Evolutionary conservation across 2,329 filamentous ascomycete species (phyloP).

Genomic region (Claviceps purpurea): DNA sequence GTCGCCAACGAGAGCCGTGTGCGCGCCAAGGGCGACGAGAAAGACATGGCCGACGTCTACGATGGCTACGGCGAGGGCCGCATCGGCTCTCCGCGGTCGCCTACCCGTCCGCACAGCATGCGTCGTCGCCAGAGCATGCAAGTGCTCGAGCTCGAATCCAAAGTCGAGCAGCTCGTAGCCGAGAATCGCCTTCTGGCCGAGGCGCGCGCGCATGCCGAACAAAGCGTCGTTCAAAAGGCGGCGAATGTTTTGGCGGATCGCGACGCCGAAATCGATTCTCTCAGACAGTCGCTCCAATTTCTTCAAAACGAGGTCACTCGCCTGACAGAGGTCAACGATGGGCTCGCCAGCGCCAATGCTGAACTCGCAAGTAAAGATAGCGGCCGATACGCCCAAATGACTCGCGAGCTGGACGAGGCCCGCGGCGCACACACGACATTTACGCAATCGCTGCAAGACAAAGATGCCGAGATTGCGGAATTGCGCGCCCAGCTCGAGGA

Average conservation of each 20-base stretch:
- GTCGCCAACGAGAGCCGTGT: conserved; percentile 79
- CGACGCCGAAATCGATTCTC: conserved; percentile 72
- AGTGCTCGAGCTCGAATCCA: conserved; percentile 77
- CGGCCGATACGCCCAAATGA: conserved; percentile 52
- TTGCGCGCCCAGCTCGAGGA: conserved; percentile 66
- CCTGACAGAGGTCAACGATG: conserved; percentile 70
- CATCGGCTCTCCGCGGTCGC: conserved; percentile 76
- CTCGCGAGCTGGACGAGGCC: conserved; percentile 56
- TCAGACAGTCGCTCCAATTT: conserved; percentile 66
- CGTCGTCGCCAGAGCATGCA: conserved; percentile 97
- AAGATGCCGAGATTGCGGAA: conserved; percentile 69
- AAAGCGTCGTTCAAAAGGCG: conserved; percentile 49
- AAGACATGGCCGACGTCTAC: conserved; percentile 86
- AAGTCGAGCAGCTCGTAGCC: conserved; percentile 68
- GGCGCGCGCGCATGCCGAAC: conserved; percentile 56
- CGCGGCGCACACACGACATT: conserved; percentile 51
- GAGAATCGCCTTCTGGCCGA: conserved; percentile 75
- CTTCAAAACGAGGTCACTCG: conserved; percentile 71
- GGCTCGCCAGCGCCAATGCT: conserved; percentile 62
- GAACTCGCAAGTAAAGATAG: conserved; percentile 65
- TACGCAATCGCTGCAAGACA: conserved; percentile 56
- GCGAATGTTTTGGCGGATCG: conserved; percentile 64
- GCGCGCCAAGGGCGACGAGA: conserved; percentile 37
- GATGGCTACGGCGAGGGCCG: conserved; percentile 88
- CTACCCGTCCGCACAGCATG: conserved; percentile 88